These are phyloP conservation scores for Penicillium sp. DNA, from an alignment of 2,329 filamentous ascomycete genomes.

Conservation along the genomic window DNA sequence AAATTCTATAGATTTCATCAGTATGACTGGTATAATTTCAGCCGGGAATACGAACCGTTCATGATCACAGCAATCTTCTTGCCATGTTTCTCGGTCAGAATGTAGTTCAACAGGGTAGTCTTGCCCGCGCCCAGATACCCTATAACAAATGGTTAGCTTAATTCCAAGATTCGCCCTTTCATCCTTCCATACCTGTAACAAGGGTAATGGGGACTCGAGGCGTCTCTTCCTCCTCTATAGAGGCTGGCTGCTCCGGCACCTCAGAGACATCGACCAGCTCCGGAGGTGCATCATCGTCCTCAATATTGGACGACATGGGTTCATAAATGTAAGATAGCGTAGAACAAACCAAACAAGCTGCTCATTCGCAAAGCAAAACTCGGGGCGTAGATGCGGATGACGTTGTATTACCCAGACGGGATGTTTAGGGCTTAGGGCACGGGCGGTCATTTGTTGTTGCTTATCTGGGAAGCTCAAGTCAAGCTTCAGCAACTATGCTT, in stretches of 20 bases:
- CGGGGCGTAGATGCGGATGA: conserved; percentile 18
- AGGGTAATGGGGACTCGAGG: conserved; percentile 51
- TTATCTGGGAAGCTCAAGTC: conserved; percentile 14
- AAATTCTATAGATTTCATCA: conserved; percentile 59
- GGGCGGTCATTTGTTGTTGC: conserved; percentile 26
- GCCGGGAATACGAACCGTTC: conserved; percentile 61
- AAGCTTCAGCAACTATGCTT: conserved; percentile 16
- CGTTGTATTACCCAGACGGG: conserved; percentile 19
- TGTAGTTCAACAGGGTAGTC: conserved; percentile 93
- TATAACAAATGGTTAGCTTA: conserved; percentile 35
- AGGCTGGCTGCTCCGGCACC: conserved; percentile 24
- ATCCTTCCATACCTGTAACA: conserved; percentile 44
- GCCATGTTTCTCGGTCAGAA: conserved; percentile 88
- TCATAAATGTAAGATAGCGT: background rate
- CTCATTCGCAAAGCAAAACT: background rate
- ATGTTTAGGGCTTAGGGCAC: conserved; percentile 37
- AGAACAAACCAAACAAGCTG: background rate
- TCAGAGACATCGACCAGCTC: conserved; percentile 43
- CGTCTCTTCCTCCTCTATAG: conserved; percentile 25
- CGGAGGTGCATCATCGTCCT: conserved; percentile 47
- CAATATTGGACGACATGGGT: conserved; percentile 25
- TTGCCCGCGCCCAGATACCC: conserved; percentile 95
- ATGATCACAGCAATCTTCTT: conserved; percentile 98
- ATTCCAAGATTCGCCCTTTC: background rate
- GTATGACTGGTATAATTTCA: conserved; percentile 5